phyloP scores from a whole-genome alignment of 2,329 filamentous ascomycete species.

The Plectosphaerella cucumerina region DNA sequence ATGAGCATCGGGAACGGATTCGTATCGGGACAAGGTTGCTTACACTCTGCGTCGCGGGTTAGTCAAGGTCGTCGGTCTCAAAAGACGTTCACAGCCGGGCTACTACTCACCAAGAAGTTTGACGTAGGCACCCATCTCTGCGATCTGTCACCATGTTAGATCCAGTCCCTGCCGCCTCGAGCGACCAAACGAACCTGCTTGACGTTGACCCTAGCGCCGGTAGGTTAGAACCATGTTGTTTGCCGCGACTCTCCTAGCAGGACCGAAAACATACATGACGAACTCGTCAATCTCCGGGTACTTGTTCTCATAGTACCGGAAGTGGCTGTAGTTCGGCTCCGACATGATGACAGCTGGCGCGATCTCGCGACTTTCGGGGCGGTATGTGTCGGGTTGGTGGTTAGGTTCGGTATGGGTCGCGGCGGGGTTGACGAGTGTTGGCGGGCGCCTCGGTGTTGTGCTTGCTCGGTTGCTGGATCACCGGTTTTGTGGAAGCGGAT shows the following conservation, averaged over 20 bases:
- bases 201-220: conserved; percentile 70
- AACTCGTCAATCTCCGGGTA: conserved; percentile 98
- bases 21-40: no score
- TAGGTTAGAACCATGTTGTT: conserved; percentile 1
- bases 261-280: conserved; percentile 62
- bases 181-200: conserved; percentile 67
- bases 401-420: conserved; percentile 18
- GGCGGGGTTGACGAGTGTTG: conserved; percentile 21
- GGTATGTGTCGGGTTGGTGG: conserved; percentile 11
- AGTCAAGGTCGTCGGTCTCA: no score
- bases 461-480: not conserved
- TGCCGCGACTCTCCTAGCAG: not conserved
- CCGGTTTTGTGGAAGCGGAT: no score
- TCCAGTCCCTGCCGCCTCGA: not conserved
- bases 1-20: no score
- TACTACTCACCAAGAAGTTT: conserved; percentile 73
- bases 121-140: conserved; percentile 99
- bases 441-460: conserved; percentile 4
- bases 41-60: no score
- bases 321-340: conserved; percentile 72
- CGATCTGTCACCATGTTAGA: conserved; percentile 58
- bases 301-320: conserved; percentile 93
- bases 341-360: conserved; percentile 67
- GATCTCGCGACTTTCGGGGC: conserved; percentile 9
- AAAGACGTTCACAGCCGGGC: no score